These are phyloP conservation scores for Russula sp. DNA, from an alignment of 768 basidiomycete species.

Conservation along the genomic window DNA sequence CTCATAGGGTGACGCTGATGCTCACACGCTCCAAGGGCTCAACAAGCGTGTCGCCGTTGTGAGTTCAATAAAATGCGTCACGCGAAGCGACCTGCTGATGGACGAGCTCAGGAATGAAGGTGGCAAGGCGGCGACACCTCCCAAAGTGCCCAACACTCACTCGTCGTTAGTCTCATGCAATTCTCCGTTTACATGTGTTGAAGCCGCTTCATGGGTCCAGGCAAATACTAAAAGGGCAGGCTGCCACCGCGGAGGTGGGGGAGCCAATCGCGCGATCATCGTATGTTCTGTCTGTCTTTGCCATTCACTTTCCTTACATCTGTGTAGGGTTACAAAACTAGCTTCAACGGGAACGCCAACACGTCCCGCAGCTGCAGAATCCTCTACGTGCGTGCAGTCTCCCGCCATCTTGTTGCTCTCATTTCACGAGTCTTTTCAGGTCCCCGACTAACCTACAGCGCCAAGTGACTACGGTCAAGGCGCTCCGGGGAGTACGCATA, in stretches of 20 bases:
- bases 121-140: neutral
- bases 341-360: neutral
- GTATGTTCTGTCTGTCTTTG: neutral
- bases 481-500: constrained; percentile 9
- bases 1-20: neutral
- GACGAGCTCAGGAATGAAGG: neutral
- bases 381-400: neutral
- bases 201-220: neutral
- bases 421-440: neutral
- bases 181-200: neutral
- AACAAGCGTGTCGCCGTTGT: neutral
- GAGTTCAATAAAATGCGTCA: neutral
- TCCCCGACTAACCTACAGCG: neutral
- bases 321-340: neutral
- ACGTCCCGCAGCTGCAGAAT: neutral
- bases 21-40: neutral
- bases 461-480: neutral
- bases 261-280: neutral
- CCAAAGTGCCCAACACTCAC: neutral
- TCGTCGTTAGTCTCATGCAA: neutral
- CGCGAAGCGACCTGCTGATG: neutral
- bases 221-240: neutral
- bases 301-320: neutral
- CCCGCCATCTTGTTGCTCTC: neutral
- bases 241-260: neutral